phyloP scores from a whole-genome alignment of 1,284 basidiomycete species.

The Irpex sp. region DNA sequence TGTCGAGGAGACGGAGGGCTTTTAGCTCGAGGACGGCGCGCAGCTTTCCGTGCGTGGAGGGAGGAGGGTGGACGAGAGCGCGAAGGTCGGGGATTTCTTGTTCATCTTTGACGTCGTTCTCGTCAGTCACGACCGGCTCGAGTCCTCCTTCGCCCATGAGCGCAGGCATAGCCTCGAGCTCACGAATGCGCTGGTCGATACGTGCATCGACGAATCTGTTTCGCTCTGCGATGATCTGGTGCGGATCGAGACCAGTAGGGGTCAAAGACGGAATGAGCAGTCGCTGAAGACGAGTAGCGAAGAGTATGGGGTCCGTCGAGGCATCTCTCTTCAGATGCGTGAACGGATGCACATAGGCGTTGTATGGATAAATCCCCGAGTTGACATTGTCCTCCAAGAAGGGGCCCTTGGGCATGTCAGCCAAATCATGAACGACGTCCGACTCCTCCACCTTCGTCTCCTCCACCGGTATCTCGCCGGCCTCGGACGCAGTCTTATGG shows the following conservation, averaged over 20 bases:
- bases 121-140: conserved; percentile 53
- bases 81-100: conserved; percentile 36
- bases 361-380: conserved; percentile 92
- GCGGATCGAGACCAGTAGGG: conserved; percentile 92
- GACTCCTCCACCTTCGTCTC: conserved; percentile 28
- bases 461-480: conserved; percentile 7
- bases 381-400: conserved; percentile 79
- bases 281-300: conserved; percentile 74
- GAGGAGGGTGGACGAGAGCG: conserved; percentile 44
- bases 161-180: conserved; percentile 83
- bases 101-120: conserved; percentile 33
- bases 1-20: conserved; percentile 85
- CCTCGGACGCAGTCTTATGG: conserved; percentile 49
- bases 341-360: conserved; percentile 88
- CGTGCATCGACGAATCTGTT: conserved; percentile 90
- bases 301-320: conserved; percentile 55
- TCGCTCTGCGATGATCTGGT: conserved; percentile 87
- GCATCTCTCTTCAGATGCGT: conserved; percentile 67
- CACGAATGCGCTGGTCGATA: conserved; percentile 85
- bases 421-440: conserved; percentile 19
- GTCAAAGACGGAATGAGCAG: conserved; percentile 87
- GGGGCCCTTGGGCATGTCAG: conserved; percentile 61
- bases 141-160: conserved; percentile 79
- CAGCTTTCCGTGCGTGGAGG: conserved; percentile 75
- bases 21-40: conserved; percentile 95